Evolutionary conservation across 169 alveolate species (phyloP).

Genomic region (Plasmodium malariae): DNA sequence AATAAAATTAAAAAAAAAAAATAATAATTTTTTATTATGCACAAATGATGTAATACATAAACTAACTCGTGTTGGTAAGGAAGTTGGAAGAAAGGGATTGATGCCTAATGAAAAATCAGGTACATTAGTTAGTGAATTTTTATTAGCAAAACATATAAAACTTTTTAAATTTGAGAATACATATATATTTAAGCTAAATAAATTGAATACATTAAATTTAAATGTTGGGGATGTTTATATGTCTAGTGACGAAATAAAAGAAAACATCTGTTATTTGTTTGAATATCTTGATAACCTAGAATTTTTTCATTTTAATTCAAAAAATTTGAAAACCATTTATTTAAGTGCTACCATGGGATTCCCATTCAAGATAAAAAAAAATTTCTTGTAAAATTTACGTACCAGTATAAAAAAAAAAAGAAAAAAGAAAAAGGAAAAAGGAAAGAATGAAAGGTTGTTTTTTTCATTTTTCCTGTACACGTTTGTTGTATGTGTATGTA

Average conservation of each 20-base stretch:
- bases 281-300: slow-evolving; percentile 59
- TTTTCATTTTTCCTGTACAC: background rate
- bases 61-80: slow-evolving; percentile 80
- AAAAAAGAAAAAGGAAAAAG: background rate
- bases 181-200: slow-evolving; percentile 79
- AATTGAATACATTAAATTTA: slow-evolving; percentile 83
- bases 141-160: slow-evolving; percentile 57
- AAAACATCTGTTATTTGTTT: slow-evolving; percentile 73
- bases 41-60: slow-evolving; percentile 83
- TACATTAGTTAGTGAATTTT: slow-evolving; percentile 77
- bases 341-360: slow-evolving; percentile 74
- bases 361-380: slow-evolving; percentile 67
- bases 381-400: background rate
- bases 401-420: no score
- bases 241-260: slow-evolving; percentile 85
- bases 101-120: slow-evolving; percentile 86
- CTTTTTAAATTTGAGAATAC: slow-evolving; percentile 68
- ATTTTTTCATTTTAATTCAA: slow-evolving; percentile 66
- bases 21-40: slow-evolving; percentile 82
- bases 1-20: slow-evolving; percentile 75
- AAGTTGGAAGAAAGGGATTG: slow-evolving; percentile 81
- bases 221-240: slow-evolving; percentile 87
- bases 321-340: slow-evolving; percentile 43
- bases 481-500: no score
- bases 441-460: background rate